A percentile compares a stretch with the other conserved stretches of the same genome.
phyloP scores from a whole-genome alignment of 2,329 filamentous ascomycete genomes.

The Fusarium illudens region DNA sequence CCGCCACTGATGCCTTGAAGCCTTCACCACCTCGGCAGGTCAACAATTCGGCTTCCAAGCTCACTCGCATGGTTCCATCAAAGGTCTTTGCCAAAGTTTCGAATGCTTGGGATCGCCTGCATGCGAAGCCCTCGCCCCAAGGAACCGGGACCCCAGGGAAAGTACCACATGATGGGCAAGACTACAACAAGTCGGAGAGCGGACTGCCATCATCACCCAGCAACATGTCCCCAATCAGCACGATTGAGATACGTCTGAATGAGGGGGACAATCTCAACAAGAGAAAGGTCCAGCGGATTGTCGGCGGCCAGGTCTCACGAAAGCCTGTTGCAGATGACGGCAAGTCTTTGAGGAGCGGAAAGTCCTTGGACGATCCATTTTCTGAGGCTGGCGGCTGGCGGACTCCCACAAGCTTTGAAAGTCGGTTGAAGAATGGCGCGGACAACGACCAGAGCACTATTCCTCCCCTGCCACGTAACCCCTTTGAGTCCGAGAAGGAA shows the following conservation, averaged over 20 bases:
- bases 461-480: constrained; percentile 20
- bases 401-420: constrained; percentile 38
- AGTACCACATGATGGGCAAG: background rate
- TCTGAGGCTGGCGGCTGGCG: constrained; percentile 31
- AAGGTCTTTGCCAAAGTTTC: constrained; percentile 48
- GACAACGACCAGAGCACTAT: constrained; percentile 1
- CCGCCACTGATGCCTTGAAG: constrained; percentile 48
- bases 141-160: constrained; percentile 18
- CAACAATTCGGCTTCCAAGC: constrained; percentile 32
- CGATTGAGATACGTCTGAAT: constrained; percentile 46
- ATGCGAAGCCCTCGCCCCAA: constrained; percentile 40
- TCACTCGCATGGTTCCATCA: constrained; percentile 43
- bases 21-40: constrained; percentile 30
- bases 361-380: constrained; percentile 44
- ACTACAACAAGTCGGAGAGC: background rate
- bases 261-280: constrained; percentile 48
- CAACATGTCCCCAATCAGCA: constrained; percentile 40
- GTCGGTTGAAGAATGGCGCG: constrained; percentile 24
- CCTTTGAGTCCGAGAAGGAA: constrained; percentile 50
- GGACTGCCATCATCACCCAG: constrained; percentile 3
- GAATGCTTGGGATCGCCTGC: constrained; percentile 45
- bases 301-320: constrained; percentile 42
- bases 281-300: constrained; percentile 47
- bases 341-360: constrained; percentile 40
- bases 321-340: constrained; percentile 44